Evolutionary conservation across 2,329 filamentous ascomycete genomes (phyloP), one percentile per base, ranked within the genome.

Genomic region (Pyrenophora graminea): DNA sequence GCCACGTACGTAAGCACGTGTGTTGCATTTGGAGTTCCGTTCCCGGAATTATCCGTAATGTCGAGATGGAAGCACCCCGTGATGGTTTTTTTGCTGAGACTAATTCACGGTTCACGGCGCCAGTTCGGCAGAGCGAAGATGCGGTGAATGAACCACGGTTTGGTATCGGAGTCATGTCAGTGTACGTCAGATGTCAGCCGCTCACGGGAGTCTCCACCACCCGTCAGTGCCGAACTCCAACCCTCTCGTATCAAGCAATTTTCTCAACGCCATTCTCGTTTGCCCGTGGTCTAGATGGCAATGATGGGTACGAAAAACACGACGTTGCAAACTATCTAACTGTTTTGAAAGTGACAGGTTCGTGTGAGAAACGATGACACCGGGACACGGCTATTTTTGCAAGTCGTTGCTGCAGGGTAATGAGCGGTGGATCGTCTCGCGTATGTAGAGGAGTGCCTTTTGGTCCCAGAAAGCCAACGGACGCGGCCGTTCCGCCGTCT

Each of bases 71-170:
- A n/a, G 27, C 10, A 34, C 31, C 39, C 34, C 23, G n/a, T 15
- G 25, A 30, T 15, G 18, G 15, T 23, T 15, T 15, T 38, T 21
- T 25, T 10, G n/a, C 34, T 46, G 36, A n/a, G 42, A 39, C 31
- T 40, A 21, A 21, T 21, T 5, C 19, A 21, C 19, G 19, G 48
- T n/a, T 21, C 10, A 12, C 45, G 48, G 48, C 27, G 27, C 27
- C 45, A 38, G 17, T 33, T 44, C 39, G 49, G 49, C 49, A 42
- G 48, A n/a, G 13, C 7, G 34, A 47, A 48, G 9, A 42, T 54
- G 54, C 51, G 51, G 51, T 48, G 51, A 54, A 48, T 42, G 42
- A 54, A 51, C 51, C 43, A 42, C 38, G 51, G 54, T 54, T 54
- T 31, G 39, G 41, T 39, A 33, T 13, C 5, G 18, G 37, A 47